Percentiles rank a stretch among this genome's conserved stretches.
These are phyloP conservation scores for Rhododendron kiyosumense DNA, from an alignment of 148 eudicot species.

Conservation along the genomic window DNA sequence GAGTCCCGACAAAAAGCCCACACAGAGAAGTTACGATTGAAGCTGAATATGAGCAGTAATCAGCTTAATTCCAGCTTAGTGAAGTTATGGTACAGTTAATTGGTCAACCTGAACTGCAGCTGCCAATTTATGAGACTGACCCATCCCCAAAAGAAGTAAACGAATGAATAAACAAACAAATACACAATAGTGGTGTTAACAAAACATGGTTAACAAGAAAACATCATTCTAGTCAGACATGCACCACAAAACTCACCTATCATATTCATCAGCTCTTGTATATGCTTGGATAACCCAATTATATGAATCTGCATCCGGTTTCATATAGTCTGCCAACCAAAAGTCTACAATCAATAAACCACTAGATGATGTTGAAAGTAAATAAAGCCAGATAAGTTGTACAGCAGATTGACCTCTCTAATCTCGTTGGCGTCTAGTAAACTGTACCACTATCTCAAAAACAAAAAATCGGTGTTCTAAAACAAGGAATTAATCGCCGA, in stretches of 20 bases:
- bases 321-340: conserved; percentile 73
- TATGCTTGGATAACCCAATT: conserved; percentile 99
- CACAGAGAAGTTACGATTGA: not conserved
- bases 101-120: not conserved
- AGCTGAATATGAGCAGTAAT: not conserved
- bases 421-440: not conserved
- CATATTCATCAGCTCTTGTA: conserved; percentile 95
- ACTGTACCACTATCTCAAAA: not conserved
- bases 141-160: not conserved
- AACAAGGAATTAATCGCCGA: too few relatives aligned
- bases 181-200: not conserved
- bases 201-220: not conserved
- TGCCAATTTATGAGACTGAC: not conserved
- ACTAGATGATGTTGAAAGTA: not conserved
- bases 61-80: not conserved
- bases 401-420: not conserved
- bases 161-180: not conserved
- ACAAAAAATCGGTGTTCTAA: too few relatives aligned
- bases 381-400: not conserved
- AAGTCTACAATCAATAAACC: conserved; percentile 23
- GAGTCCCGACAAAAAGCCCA: not conserved
- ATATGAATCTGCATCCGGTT: conserved; percentile 93
- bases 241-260: conserved; percentile 43
- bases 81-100: not conserved
- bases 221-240: not conserved